Evolutionary conservation across 768 basidiomycete species (phyloP), one percentile per base, ranked within the genome.

Genomic region (Podaxis sp.): DNA sequence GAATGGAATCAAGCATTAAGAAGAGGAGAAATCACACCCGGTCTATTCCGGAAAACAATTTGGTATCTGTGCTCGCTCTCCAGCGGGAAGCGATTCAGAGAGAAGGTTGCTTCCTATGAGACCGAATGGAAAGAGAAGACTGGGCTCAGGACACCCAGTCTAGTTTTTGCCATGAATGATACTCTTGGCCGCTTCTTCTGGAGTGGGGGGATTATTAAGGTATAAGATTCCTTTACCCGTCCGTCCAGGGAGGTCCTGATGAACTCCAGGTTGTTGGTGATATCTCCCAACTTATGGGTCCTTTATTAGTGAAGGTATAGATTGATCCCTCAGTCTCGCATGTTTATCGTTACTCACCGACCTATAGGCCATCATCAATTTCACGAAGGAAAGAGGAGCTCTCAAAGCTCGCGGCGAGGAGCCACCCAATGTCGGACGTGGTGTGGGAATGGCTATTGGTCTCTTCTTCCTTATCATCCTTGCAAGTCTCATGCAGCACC

Each of bases 91-190:
- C 50, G 69, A 13, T 77, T 70, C 61, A 43, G 63, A 12, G 70
- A 74, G 8, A 69, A 72, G 13, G 66, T 72, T 4, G 55, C 65
- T 4, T 66, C 67, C 11, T 71, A 77, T 2, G 79, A 83, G 66
- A 68, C 72, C 12, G 66, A 67, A 7, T 86, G 85, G 85, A 75
- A 77, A 52, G 73, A 77, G 27, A 70, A 71, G 1, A 79, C 76
- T 33, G 85, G 82, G 4, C 72, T 70, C 49, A 80, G 78, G 63
- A 64, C 79, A 13, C 73, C 87, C 0, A 87, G 85, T 66, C 72
- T 89, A 13, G 78, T 80, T 3, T 83, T 83, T 78, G 83, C 86
- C 12, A 67, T 89, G 56, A 87, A 87, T 66, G 86, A 87, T 66
- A 79, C 82, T 4, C 76, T 89, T 61, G 84, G 82, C 12, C 70